Evolutionary conservation across 768 basidiomycete species (phyloP).

Genomic region (Trametes maxima): DNA sequence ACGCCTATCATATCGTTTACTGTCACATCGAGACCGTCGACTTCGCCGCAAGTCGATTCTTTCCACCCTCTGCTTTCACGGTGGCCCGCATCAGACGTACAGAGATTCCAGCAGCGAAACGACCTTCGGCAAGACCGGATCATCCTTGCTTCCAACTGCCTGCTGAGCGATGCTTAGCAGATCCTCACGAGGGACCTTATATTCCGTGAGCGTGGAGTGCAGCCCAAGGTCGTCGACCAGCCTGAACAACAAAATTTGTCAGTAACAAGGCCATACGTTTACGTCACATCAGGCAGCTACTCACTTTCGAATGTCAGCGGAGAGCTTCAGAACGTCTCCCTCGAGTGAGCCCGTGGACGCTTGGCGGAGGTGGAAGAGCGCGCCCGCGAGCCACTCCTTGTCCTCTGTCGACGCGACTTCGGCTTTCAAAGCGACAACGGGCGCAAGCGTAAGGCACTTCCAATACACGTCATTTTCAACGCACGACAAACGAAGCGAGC

Average conservation of each 20-base stretch:
- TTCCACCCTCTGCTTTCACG: too few relatives aligned
- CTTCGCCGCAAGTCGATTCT: too few relatives aligned
- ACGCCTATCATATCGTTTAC: too few relatives aligned
- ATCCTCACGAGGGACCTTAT: conserved; percentile 64
- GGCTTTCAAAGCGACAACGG: conserved; percentile 62
- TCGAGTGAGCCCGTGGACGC: conserved; percentile 65
- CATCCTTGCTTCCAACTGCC: conserved; percentile 47
- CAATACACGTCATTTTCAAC: not conserved
- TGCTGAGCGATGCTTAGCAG: conserved; percentile 53
- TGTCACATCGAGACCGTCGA: too few relatives aligned
- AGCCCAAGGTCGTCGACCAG: conserved; percentile 63
- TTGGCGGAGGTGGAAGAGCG: conserved; percentile 59
- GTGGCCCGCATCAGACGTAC: conserved; percentile 29
- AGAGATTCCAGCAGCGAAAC: conserved; percentile 53
- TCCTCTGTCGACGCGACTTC: conserved; percentile 60
- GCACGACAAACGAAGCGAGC: not conserved
- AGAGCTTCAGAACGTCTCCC: conserved; percentile 59
- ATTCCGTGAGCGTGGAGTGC: conserved; percentile 56
- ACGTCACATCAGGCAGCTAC: conserved; percentile 26
- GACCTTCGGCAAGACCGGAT: conserved; percentile 42
- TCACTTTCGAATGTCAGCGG: conserved; percentile 56
- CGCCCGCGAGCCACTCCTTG: conserved; percentile 58
- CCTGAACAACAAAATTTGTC: conserved; percentile 35
- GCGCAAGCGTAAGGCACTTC: conserved; percentile 72
- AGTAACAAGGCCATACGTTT: not conserved